Evolutionary conservation across 768 basidiomycete genomes (phyloP).

Genomic region (Jaapia argillacea): DNA sequence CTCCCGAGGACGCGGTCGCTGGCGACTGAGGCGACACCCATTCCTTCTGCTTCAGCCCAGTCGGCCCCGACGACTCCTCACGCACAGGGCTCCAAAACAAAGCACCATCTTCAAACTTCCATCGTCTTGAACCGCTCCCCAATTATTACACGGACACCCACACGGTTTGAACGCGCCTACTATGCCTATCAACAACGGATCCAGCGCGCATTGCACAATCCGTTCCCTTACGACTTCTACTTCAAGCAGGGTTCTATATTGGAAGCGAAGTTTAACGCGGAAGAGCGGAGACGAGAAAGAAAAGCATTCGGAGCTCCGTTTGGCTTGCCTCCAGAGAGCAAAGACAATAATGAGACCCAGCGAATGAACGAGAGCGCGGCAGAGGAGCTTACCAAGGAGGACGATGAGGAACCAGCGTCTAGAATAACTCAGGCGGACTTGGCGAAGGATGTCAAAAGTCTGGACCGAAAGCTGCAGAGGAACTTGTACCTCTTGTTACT

Average conservation of each 20-base stretch:
- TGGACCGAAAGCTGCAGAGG: conserved; percentile 76
- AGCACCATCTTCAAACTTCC: conserved; percentile 43
- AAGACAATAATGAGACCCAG: conserved; percentile 29
- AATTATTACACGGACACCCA: conserved; percentile 60
- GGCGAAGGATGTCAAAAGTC: conserved; percentile 51
- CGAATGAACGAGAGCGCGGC: conserved; percentile 47
- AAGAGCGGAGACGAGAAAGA: conserved; percentile 64
- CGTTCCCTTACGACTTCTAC: conserved; percentile 85
- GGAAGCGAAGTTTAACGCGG: conserved; percentile 68
- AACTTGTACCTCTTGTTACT: conserved; percentile 85
- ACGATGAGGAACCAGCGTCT: conserved; percentile 51
- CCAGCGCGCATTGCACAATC: conserved; percentile 77
- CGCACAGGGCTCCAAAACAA: too few species aligned
- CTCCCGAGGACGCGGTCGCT: too few species aligned
- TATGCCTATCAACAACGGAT: conserved; percentile 79
- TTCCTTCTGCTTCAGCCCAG: too few species aligned
- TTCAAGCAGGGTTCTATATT: conserved; percentile 87
- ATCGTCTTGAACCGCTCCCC: conserved; percentile 74
- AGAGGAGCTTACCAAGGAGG: conserved; percentile 35
- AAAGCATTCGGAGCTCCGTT: conserved; percentile 65
- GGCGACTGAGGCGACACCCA: too few species aligned
- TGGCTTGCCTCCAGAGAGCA: conserved; percentile 29
- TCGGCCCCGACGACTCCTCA: too few species aligned
- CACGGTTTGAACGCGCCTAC: conserved; percentile 70
- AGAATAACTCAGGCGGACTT: conserved; percentile 53